Base-by-base conservation (phyloP, 2,329 filamentous ascomycete genomes). In the Knufia petricola region DNA sequence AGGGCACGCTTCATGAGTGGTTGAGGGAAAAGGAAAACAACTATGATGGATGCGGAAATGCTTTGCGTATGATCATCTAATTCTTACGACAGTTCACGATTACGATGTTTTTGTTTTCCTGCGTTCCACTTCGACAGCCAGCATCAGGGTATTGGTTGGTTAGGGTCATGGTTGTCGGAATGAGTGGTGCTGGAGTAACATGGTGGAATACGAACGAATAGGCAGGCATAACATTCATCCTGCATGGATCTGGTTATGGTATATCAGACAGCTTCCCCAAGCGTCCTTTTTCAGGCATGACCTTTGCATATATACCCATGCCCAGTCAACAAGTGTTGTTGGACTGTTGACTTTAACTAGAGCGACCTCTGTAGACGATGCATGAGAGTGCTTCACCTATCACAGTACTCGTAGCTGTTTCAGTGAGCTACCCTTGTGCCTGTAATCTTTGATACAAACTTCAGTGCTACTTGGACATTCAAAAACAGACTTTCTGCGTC, bases 21-120 rank as follows among this genome's bases (percentile, higher is more conserved):
- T 36, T 13, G 32, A 36, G 6, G 15, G 9, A n/a, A 36, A 8
- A 8, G 32, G 13, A n/a, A n/a, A 28, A 28, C 12, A 6, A 12
- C 15, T 13, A 30, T n/a, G 32, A 36, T n/a, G 32, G 32, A 36
- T 36, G 15, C 15, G 32, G 4, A 30, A 36, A 36, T n/a, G 32
- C 32, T 36, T 36, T 36, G 32, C 10, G 13, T 8, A 36, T 36
- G 6, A 41, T 24, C 13, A 41, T 24, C 26, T 23, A 24, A n/a
- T 41, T 26, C 13, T 26, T 41, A 41, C 20, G 39, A 41, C 20
- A 24, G 15, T n/a, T 36, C 32, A 36, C 15, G 32, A 36, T 36
- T 36, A n/a, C 32, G 10, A 36, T 36, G 32, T 36, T 36, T 36
- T 17, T 36, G 32, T 36, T 36, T 36, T 36, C 32, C 32, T 36